Percentiles rank a stretch among this genome's conserved stretches.
Evolutionary conservation across 305 asterid species (phyloP).

Genomic region (Andrographis paniculata): DNA sequence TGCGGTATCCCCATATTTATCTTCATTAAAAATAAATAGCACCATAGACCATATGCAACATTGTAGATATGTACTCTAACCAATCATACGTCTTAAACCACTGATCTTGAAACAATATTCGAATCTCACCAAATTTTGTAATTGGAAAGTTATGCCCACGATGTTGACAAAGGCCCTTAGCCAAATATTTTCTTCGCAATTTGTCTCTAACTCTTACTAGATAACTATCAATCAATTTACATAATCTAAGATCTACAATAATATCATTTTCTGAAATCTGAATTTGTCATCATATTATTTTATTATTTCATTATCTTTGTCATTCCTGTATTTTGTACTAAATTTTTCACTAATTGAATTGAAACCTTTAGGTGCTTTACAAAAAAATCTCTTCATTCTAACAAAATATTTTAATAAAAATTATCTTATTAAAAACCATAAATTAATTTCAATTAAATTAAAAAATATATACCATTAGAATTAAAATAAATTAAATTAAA

Average conservation of each 20-base stretch:
- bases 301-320: neutral
- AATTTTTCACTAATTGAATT: neutral
- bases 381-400: too few relatives aligned
- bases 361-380: neutral
- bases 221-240: too few relatives aligned
- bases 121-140: neutral
- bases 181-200: neutral
- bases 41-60: too few relatives aligned
- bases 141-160: neutral
- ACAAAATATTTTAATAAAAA: too few relatives aligned
- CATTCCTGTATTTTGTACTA: neutral
- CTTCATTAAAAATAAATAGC: too few relatives aligned
- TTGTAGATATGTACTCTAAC: too few relatives aligned
- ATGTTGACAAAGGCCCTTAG: neutral
- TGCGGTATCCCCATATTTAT: too few relatives aligned
- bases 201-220: neutral
- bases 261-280: neutral
- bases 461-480: too few relatives aligned
- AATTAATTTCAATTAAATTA: too few relatives aligned
- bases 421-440: neutral
- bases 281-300: too few relatives aligned
- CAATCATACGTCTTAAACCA: too few relatives aligned
- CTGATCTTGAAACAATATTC: neutral
- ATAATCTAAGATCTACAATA: neutral
- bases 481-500: too few relatives aligned